phyloP scores from a whole-genome alignment of 345 rosid genomes.

The Moringa oleifera region DNA sequence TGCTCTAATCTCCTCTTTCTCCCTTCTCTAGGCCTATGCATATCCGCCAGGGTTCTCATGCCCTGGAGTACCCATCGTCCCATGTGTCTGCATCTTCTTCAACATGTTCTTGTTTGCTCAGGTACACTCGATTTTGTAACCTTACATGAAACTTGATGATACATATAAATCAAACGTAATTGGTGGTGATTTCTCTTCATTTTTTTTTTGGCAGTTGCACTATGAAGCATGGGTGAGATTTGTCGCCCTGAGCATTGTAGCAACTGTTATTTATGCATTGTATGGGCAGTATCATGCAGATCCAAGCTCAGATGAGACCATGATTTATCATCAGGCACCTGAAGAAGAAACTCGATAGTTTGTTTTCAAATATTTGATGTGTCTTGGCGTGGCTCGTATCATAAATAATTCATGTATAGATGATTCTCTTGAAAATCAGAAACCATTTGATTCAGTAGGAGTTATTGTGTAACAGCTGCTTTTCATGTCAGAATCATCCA shows the following conservation, averaged over 20 bases:
- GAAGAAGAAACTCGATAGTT: constrained; percentile 31
- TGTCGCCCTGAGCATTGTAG: constrained; percentile 52
- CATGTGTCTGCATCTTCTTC: constrained; percentile 76
- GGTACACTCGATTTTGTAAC: constrained; percentile 30
- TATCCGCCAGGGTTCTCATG: constrained; percentile 71
- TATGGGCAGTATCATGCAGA: constrained; percentile 85
- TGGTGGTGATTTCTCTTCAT: constrained; percentile 5
- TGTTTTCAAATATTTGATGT: too few species aligned
- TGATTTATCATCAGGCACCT: constrained; percentile 57
- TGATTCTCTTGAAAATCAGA: too few species aligned
- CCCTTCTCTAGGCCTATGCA: constrained; percentile 44
- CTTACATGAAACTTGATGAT: too few species aligned
- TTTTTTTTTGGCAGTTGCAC: constrained; percentile 77
- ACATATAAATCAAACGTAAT: background rate
- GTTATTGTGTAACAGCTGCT: too few species aligned
- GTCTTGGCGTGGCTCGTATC: too few species aligned
- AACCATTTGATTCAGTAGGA: too few species aligned
- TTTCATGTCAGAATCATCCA: too few species aligned
- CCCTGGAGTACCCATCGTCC: constrained; percentile 84
- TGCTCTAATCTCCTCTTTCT: background rate
- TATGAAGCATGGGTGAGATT: constrained; percentile 92
- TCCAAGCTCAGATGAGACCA: constrained; percentile 41
- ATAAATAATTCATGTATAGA: too few species aligned
- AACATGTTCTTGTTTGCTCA: constrained; percentile 95
- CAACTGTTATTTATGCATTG: constrained; percentile 58